Evolutionary conservation across 2,329 filamentous ascomycete species (phyloP).

Genomic region (Boeremia lycopersici): DNA sequence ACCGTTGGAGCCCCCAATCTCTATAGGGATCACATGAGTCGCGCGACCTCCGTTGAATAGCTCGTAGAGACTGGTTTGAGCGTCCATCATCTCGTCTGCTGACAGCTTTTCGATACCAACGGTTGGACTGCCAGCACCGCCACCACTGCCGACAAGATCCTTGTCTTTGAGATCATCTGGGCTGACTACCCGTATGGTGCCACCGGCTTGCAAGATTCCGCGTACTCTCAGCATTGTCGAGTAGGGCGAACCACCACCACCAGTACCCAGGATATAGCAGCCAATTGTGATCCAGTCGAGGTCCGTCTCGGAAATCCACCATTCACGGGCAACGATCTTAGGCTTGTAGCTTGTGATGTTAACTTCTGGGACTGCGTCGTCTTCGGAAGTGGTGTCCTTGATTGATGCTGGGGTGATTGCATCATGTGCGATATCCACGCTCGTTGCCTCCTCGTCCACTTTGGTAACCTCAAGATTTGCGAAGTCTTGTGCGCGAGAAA

Average conservation of each 20-base stretch:
- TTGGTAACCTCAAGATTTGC: constrained; percentile 30
- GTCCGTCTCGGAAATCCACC: constrained; percentile 55
- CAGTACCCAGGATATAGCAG: constrained; percentile 57
- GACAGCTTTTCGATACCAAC: constrained; percentile 52
- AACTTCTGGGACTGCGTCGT: constrained; percentile 23
- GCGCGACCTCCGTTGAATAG: constrained; percentile 41
- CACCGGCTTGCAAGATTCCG: constrained; percentile 48
- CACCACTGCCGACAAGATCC: constrained; percentile 54
- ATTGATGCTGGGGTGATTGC: constrained; percentile 20
- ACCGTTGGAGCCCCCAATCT: constrained; percentile 57
- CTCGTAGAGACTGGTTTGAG: constrained; percentile 44
- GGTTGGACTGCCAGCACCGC: constrained; percentile 52
- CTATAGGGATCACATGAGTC: constrained; percentile 49
- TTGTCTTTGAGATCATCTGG: constrained; percentile 52
- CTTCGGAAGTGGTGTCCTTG: constrained; percentile 23
- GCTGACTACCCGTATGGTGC: constrained; percentile 50
- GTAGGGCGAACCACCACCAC: constrained; percentile 56
- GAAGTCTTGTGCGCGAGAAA: constrained; percentile 38
- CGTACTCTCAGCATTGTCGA: constrained; percentile 52
- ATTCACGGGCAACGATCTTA: constrained; percentile 46
- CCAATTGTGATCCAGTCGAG: constrained; percentile 54
- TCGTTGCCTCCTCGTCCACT: constrained; percentile 21
- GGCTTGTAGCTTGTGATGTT: constrained; percentile 50
- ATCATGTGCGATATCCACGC: constrained; percentile 9
- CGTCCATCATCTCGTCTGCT: constrained; percentile 51